These are phyloP conservation scores for Hypoxylon sp. DNA, from an alignment of 2,329 filamentous ascomycete species.

Conservation along the genomic window DNA sequence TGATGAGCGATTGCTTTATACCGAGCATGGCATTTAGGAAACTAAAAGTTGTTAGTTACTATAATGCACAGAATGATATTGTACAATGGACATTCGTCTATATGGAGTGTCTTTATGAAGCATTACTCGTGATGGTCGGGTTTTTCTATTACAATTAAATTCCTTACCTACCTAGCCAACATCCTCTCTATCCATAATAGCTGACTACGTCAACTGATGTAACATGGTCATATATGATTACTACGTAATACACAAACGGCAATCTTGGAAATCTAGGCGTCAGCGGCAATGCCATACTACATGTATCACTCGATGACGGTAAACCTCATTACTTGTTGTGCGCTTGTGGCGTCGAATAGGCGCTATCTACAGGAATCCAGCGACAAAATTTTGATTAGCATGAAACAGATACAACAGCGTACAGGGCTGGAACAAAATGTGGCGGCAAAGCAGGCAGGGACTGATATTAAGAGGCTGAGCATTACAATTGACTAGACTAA, in stretches of 20 bases:
- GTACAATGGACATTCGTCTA: background rate
- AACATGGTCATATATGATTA: background rate
- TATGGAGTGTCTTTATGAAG: background rate
- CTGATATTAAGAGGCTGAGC: background rate
- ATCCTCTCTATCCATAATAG: background rate
- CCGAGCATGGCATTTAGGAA: too few species aligned
- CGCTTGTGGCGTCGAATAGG: background rate
- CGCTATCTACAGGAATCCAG: background rate
- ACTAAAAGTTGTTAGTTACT: background rate
- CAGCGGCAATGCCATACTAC: background rate
- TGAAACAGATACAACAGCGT: background rate
- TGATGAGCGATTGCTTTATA: background rate
- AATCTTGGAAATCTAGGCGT: background rate
- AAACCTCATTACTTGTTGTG: background rate
- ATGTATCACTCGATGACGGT: background rate
- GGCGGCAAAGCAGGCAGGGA: background rate
- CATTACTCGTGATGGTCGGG: background rate
- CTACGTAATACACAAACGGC: slow-evolving; percentile 2
- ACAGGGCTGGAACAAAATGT: background rate
- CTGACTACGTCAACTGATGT: background rate
- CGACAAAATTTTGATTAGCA: background rate
- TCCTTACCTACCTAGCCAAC: too few species aligned
- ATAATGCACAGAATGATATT: slow-evolving; percentile 5
- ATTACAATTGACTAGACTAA: background rate
- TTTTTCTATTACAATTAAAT: too few species aligned